A percentile compares a stretch with the other conserved stretches of the same genome.
These are phyloP conservation scores for Nakaseomyces kungkrabaensis DNA, from an alignment of 1,139 yeast species.

Conservation along the genomic window DNA sequence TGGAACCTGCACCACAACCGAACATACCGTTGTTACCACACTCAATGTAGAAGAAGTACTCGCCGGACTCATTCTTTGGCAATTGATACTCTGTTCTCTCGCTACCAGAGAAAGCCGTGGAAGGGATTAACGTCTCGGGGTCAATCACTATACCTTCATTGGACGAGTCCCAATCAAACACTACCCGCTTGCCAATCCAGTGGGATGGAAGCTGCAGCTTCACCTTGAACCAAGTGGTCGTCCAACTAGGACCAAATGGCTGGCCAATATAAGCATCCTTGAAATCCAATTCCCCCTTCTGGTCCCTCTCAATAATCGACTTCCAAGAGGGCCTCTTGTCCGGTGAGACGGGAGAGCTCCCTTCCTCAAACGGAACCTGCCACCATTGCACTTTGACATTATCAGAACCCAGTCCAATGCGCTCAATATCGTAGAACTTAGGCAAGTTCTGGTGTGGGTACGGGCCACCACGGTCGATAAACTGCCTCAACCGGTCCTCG, in stretches of 20 bases:
- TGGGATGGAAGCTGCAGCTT: constrained; percentile 49
- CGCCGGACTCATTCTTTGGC: constrained; percentile 37
- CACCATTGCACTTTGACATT: constrained; percentile 27
- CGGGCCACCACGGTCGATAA: constrained; percentile 62
- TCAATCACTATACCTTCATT: constrained; percentile 78
- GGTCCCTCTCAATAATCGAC: constrained; percentile 43
- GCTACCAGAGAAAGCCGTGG: constrained; percentile 83
- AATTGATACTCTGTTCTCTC: constrained; percentile 68
- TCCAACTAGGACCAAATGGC: constrained; percentile 92
- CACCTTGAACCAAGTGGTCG: constrained; percentile 86
- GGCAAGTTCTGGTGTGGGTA: constrained; percentile 66
- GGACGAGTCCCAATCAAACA: constrained; percentile 78
- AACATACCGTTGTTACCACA: constrained; percentile 93
- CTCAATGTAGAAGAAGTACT: constrained; percentile 57
- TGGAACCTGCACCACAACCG: constrained; percentile 62
- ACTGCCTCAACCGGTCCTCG: constrained; percentile 71
- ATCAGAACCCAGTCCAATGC: constrained; percentile 31
- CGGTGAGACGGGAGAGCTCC: constrained; percentile 28
- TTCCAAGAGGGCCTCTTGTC: constrained; percentile 60
- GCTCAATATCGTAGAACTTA: constrained; percentile 59
- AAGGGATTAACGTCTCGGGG: constrained; percentile 48
- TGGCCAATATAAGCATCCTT: constrained; percentile 56
- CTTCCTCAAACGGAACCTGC: constrained; percentile 26
- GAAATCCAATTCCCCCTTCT: constrained; percentile 30
- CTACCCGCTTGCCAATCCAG: constrained; percentile 49